These are phyloP conservation scores for Backusella australiensis DNA, from an alignment of 192 early-diverging fungal genomes.

Conservation along the genomic window DNA sequence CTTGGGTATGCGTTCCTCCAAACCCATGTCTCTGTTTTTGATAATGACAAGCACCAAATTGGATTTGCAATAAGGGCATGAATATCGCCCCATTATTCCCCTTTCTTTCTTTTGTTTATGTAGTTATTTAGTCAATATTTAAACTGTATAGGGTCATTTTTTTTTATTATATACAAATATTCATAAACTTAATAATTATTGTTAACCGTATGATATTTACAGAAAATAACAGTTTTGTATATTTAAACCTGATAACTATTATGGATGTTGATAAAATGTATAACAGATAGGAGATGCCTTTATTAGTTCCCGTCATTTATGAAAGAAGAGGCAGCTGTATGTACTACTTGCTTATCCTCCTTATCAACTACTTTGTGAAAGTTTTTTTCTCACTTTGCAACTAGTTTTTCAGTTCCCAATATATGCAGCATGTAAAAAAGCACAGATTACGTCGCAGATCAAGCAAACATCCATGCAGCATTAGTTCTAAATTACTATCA, in stretches of 20 bases:
- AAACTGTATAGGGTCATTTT: background rate
- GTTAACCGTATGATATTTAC: too few species aligned
- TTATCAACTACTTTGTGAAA: background rate
- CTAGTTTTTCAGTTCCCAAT: background rate
- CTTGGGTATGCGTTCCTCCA: conserved; percentile 37
- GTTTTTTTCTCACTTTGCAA: background rate
- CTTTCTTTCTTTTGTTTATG: background rate
- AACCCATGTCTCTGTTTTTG: conserved; percentile 24
- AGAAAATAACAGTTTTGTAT: too few species aligned
- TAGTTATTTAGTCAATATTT: background rate
- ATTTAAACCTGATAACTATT: too few species aligned
- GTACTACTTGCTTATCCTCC: background rate
- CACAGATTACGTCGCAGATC: background rate
- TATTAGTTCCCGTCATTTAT: background rate
- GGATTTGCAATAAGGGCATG: conserved; percentile 19
- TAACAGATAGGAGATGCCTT: too few species aligned
- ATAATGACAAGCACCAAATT: conserved; percentile 25
- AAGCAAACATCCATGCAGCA: background rate
- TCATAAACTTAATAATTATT: too few species aligned
- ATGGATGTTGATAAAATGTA: background rate
- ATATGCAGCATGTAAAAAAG: background rate
- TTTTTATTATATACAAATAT: background rate
- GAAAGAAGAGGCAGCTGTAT: background rate
- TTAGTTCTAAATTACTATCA: background rate
- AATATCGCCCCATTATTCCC: background rate